These are phyloP conservation scores for Blepharisma undulans DNA, from an alignment of 169 alveolate species.

Conservation along the genomic window DNA sequence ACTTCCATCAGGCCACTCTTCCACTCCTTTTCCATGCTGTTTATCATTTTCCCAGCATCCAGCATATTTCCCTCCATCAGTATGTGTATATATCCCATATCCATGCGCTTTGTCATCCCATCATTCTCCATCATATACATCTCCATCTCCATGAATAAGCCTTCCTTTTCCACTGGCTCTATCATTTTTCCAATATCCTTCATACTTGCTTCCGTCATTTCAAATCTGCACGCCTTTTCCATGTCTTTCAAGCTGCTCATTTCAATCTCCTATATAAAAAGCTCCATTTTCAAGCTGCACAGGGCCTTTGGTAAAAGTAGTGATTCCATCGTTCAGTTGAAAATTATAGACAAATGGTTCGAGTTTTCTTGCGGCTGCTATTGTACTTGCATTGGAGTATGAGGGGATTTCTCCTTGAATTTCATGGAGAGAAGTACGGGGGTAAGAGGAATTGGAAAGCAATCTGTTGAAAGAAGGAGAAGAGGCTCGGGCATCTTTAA, in stretches of 20 bases:
- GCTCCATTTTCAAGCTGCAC: slow-evolving; percentile 68
- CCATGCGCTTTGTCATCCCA: slow-evolving; percentile 80
- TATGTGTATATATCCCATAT: slow-evolving; percentile 70
- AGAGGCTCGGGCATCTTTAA: not conserved
- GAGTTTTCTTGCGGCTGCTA: slow-evolving; percentile 43
- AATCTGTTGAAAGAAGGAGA: not conserved
- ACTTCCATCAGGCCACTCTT: slow-evolving; percentile 80
- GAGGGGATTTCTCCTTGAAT: slow-evolving; percentile 52
- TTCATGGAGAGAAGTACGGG: not conserved
- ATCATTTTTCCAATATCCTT: slow-evolving; percentile 79
- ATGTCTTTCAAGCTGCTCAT: slow-evolving; percentile 63
- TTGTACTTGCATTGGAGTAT: slow-evolving; percentile 55
- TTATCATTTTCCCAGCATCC: slow-evolving; percentile 79
- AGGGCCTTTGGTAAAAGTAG: slow-evolving; percentile 44
- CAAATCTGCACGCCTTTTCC: slow-evolving; percentile 82
- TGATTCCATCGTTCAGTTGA: slow-evolving; percentile 23
- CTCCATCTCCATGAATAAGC: slow-evolving; percentile 79
- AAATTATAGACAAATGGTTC: slow-evolving; percentile 50
- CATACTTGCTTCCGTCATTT: slow-evolving; percentile 83
- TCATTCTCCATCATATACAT: slow-evolving; percentile 82
- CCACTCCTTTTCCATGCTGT: slow-evolving; percentile 78
- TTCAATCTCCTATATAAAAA: slow-evolving; percentile 65
- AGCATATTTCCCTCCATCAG: slow-evolving; percentile 76
- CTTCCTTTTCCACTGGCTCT: slow-evolving; percentile 81
- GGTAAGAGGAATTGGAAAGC: not conserved